A percentile compares a stretch with the other conserved stretches of the same genome.
phyloP scores from a whole-genome alignment of 2,329 filamentous ascomycete species.

The Talaromyces atroroseus region DNA sequence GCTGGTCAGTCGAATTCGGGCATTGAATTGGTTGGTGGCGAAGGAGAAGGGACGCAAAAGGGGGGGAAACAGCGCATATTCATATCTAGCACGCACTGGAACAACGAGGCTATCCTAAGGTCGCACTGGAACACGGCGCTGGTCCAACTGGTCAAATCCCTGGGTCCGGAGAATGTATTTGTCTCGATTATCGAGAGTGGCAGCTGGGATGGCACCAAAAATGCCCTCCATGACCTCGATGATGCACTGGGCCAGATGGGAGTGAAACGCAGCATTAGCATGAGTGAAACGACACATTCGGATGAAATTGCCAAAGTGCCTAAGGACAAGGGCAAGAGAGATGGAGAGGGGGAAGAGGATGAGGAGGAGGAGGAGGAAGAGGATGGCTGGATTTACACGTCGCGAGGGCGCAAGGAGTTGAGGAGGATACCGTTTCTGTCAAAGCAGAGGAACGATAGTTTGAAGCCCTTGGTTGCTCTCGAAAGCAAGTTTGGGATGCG shows the following conservation, averaged over 20 bases:
- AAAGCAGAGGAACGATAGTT: constrained; percentile 57
- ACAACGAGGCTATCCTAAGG: constrained; percentile 56
- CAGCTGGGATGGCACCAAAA: constrained; percentile 64
- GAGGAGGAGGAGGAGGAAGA: constrained; percentile 20
- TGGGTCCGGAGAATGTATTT: constrained; percentile 62
- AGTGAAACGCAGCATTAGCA: constrained; percentile 51
- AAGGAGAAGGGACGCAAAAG: neutral
- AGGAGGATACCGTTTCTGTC: constrained; percentile 66
- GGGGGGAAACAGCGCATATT: constrained; percentile 45
- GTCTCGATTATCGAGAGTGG: constrained; percentile 65
- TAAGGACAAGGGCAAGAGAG: neutral
- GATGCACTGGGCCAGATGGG: constrained; percentile 46
- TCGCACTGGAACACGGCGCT: constrained; percentile 60
- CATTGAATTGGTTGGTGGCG: neutral
- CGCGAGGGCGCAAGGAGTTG: constrained; percentile 49
- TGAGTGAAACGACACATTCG: constrained; percentile 55
- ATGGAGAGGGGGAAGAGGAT: constrained; percentile 18
- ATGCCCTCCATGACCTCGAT: constrained; percentile 54
- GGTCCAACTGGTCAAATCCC: constrained; percentile 49
- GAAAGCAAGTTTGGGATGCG: constrained; percentile 42
- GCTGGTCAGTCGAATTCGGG: neutral
- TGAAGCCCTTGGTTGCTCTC: constrained; percentile 54
- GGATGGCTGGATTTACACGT: constrained; percentile 61
- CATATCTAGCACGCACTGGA: constrained; percentile 66
- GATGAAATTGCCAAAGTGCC: constrained; percentile 49